Evolutionary conservation across 164 flowering plant genomes (phyloP), one percentile per base, ranked within the genome.

Genomic region (Chimonanthus praecox): DNA sequence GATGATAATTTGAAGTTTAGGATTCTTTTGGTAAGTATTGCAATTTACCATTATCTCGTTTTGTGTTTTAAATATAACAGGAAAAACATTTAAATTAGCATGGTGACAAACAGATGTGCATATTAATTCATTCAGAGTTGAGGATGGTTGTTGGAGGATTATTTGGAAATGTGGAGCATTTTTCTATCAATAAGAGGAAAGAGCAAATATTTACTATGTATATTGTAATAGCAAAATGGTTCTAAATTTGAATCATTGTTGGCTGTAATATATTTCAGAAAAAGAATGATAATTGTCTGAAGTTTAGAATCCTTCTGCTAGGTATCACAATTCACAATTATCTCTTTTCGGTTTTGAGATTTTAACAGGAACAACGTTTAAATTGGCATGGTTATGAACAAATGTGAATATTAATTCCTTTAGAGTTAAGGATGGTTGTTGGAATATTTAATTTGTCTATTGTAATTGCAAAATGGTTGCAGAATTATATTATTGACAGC

Each of bases 21-120:
- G 71, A 85, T 94, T 72, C 94, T 96, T 80, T 90, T 96, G 79
- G 99, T 96, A 88, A 88, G 97, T 83, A 68, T 61, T 71, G 61
- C 1, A 20, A 49, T 65, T 16, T 4, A 15, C 49, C 45, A 15
- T 43, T 33, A 33, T 33, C 33, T 43, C 43, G 9, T 64, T 20
- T 44, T 63, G 66, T 43, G 66, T 63, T 63, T 20, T 11, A 63
- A 63, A 18, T 18, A 58, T 18, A 63, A 20, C 45, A n/a, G 6
- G 43, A 6, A 21, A 18, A 63, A 7, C 7, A 63, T 63, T 63
- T 63, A 63, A 63, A 20, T 63, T 21, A 63, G 65, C 9, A 63
- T 63, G 13, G 13, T 51, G 58, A 11, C 13, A 51, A 54, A 11
- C 16, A n/a, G 16, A 11, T 7, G 15, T 11, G 16, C 11, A 54